phyloP scores from a whole-genome alignment of 129 eudicot species.

The Solidago caesia region DNA sequence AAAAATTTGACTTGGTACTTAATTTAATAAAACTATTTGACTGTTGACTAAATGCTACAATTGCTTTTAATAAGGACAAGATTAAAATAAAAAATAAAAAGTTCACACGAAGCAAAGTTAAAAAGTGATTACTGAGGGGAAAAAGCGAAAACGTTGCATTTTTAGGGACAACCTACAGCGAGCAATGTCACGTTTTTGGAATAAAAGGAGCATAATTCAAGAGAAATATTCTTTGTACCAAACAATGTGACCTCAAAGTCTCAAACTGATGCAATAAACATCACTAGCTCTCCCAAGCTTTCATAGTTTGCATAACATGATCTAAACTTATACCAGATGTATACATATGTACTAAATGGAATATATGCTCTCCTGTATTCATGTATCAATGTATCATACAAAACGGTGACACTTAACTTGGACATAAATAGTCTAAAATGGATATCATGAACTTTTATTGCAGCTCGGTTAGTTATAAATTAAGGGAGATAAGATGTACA shows the following conservation, averaged over 20 bases:
- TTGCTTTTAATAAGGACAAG: background rate
- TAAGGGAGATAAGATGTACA: no score
- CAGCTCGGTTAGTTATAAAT: background rate
- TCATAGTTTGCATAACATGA: no score
- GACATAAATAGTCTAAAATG: background rate
- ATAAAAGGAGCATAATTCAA: background rate
- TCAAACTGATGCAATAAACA: background rate
- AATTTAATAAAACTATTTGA: background rate
- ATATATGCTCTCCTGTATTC: background rate
- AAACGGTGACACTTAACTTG: background rate
- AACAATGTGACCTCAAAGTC: background rate
- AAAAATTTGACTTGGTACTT: background rate
- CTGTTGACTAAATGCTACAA: background rate
- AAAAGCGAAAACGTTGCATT: background rate
- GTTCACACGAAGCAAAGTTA: background rate
- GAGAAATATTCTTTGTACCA: background rate
- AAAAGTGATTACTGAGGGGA: background rate
- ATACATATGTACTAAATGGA: no score
- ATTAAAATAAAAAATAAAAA: background rate
- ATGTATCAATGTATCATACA: background rate
- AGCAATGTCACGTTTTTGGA: background rate
- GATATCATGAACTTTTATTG: background rate
- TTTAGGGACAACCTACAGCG: background rate
- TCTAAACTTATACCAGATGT: no score
- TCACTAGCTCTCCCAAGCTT: no score